phyloP scores from a whole-genome alignment of 805 yeast species.

The Sugiyamaella smithiae region DNA sequence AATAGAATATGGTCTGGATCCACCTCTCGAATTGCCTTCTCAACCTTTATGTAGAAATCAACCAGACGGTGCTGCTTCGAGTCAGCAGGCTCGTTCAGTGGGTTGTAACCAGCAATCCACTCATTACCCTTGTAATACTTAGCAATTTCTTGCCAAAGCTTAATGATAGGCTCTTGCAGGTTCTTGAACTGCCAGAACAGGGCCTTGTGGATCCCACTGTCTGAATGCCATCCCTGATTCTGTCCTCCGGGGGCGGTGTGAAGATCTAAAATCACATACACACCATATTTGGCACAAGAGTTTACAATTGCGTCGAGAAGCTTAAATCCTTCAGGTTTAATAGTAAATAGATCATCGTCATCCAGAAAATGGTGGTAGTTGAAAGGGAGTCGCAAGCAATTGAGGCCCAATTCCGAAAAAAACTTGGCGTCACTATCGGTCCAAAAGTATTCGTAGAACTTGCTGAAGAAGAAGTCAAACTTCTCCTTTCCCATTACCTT shows the following conservation, averaged over 20 bases:
- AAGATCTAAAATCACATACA: conserved; percentile 48
- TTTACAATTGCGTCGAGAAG: conserved; percentile 44
- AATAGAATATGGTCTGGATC: conserved; percentile 50
- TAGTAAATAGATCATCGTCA: conserved; percentile 43
- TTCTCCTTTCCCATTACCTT: conserved; percentile 46
- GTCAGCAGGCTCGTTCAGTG: conserved; percentile 52
- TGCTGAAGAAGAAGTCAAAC: conserved; percentile 48
- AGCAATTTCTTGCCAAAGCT: conserved; percentile 48
- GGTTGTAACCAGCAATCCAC: conserved; percentile 56
- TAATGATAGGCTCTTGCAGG: conserved; percentile 46
- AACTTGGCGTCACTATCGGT: conserved; percentile 49
- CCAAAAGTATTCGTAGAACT: conserved; percentile 54
- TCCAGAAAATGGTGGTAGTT: conserved; percentile 51
- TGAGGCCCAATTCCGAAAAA: conserved; percentile 42
- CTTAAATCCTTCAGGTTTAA: conserved; percentile 47
- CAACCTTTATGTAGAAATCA: conserved; percentile 40
- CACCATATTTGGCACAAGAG: conserved; percentile 45
- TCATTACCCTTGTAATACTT: conserved; percentile 44
- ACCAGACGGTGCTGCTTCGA: conserved; percentile 43
- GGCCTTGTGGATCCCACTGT: conserved; percentile 46
- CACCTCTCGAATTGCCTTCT: conserved; percentile 40
- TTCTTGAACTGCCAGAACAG: conserved; percentile 50
- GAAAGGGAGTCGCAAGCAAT: conserved; percentile 51
- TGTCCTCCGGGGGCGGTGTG: conserved; percentile 55
- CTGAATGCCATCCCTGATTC: conserved; percentile 55